These are phyloP conservation scores for Fomitopsis pulvina DNA, from an alignment of 768 basidiomycete genomes.

Conservation along the genomic window DNA sequence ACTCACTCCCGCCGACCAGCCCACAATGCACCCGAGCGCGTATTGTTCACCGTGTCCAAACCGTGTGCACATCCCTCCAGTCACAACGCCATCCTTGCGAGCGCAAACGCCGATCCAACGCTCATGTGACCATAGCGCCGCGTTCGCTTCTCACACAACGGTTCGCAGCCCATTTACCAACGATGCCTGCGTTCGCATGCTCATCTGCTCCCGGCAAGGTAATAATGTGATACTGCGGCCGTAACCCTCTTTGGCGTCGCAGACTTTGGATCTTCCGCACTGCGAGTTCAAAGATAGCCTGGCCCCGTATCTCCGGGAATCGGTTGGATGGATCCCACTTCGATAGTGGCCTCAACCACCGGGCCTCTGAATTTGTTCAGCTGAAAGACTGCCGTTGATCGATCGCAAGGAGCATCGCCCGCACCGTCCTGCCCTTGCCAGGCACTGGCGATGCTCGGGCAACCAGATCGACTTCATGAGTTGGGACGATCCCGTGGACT, in stretches of 20 bases:
- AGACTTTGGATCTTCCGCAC: conserved; percentile 1
- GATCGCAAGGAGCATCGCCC: neutral
- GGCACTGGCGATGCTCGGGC: neutral
- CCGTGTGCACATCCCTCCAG: neutral
- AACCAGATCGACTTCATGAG: neutral
- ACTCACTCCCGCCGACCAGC: neutral
- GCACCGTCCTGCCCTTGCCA: no score
- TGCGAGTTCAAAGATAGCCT: neutral
- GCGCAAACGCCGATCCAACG: neutral
- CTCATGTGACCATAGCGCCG: neutral
- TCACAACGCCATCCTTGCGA: neutral
- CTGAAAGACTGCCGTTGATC: neutral
- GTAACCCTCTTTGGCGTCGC: neutral
- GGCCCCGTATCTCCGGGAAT: neutral
- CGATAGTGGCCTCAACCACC: neutral
- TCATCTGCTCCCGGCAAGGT: neutral
- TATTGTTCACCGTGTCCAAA: neutral
- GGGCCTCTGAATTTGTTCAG: neutral
- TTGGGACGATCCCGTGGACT: neutral
- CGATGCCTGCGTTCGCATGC: neutral
- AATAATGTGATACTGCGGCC: no score
- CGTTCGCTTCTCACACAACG: neutral
- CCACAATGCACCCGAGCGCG: neutral
- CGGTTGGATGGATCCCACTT: neutral
- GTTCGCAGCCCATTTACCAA: neutral